These are phyloP conservation scores for Alternaria arborescens DNA, from an alignment of 2,329 filamentous ascomycete species.

Conservation along the genomic window DNA sequence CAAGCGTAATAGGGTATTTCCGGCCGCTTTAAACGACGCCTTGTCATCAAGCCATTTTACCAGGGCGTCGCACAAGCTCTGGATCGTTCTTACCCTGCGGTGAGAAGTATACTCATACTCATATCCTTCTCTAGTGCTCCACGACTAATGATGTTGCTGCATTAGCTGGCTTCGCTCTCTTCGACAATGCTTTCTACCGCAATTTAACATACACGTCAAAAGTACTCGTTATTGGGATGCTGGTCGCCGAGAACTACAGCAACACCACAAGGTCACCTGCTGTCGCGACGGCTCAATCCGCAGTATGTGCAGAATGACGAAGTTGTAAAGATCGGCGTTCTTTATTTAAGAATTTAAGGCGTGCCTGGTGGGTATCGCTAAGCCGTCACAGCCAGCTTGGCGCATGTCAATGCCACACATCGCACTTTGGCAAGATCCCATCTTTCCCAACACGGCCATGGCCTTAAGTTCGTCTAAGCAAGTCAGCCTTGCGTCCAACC, in stretches of 20 bases:
- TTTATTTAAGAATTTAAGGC: not conserved
- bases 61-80: not conserved
- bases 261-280: not conserved
- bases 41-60: not conserved
- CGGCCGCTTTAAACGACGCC: not conserved
- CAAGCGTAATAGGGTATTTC: not conserved
- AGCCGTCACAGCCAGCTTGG: not conserved
- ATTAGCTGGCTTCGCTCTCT: not conserved
- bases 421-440: no score
- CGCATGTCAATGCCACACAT: not conserved
- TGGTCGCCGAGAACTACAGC: not conserved
- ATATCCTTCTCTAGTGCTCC: no score
- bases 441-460: not conserved
- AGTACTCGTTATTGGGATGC: not conserved
- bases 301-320: not conserved
- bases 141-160: not conserved
- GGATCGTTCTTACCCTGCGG: not conserved
- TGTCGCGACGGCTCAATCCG: not conserved
- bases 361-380: not conserved
- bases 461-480: no score
- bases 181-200: not conserved
- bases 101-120: not conserved
- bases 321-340: not conserved
- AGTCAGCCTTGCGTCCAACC: not conserved
- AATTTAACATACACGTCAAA: not conserved